phyloP scores from a whole-genome alignment of 2,329 filamentous ascomycete genomes.

The Hymenoscyphus fructigenus region DNA sequence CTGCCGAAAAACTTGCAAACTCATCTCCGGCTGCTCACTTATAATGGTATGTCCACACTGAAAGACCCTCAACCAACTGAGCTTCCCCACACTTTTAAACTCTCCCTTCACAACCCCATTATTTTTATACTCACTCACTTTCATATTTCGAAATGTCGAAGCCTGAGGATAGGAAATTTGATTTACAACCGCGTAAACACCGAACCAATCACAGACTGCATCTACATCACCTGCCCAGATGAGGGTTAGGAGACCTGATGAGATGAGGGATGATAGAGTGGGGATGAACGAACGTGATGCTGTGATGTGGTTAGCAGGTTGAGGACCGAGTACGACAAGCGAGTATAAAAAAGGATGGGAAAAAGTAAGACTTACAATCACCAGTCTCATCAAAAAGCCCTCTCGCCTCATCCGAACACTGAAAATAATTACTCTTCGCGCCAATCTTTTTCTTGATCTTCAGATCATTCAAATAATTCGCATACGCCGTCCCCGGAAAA shows the following conservation, averaged over 20 bases:
- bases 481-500: neutral
- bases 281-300: slow-evolving; percentile 46
- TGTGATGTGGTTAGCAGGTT: slow-evolving; percentile 9
- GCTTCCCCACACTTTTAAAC: slow-evolving; percentile 51
- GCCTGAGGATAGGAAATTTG: slow-evolving; percentile 44
- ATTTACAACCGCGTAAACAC: slow-evolving; percentile 48
- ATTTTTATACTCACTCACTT: slow-evolving; percentile 47
- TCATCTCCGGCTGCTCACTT: slow-evolving; percentile 40
- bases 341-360: neutral
- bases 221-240: slow-evolving; percentile 59
- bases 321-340: neutral
- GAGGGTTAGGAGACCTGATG: slow-evolving; percentile 48
- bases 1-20: slow-evolving; percentile 49
- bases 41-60: slow-evolving; percentile 44
- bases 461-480: neutral
- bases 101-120: slow-evolving; percentile 47
- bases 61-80: slow-evolving; percentile 50
- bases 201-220: slow-evolving; percentile 59
- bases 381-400: slow-evolving; percentile 43
- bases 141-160: slow-evolving; percentile 41
- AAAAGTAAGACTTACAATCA: slow-evolving; percentile 36
- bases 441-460: slow-evolving; percentile 45
- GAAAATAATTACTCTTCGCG: slow-evolving; percentile 42
- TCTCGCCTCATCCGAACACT: slow-evolving; percentile 42
- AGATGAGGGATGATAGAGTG: slow-evolving; percentile 45